Evolutionary conservation across 352 stramenopile genomes (phyloP).

Genomic region (Pythium monospermum): DNA sequence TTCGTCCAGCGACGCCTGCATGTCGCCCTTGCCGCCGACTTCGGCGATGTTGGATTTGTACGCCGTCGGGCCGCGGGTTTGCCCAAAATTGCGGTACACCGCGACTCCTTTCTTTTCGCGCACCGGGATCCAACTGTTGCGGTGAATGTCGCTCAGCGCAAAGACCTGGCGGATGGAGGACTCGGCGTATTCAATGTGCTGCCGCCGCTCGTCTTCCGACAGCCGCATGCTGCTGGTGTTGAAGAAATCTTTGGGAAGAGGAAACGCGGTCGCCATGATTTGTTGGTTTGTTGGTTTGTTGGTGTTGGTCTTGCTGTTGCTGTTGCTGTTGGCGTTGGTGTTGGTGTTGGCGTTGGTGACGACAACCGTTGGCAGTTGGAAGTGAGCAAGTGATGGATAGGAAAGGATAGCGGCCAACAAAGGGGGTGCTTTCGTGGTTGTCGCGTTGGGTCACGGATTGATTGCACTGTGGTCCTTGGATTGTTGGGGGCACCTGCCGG

Average conservation of each 20-base stretch:
- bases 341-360: neutral
- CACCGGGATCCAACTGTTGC: constrained; percentile 83
- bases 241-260: constrained; percentile 74
- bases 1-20: constrained; percentile 69
- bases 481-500: no score
- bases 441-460: neutral
- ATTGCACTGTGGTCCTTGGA: neutral
- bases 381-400: neutral
- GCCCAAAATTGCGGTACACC: constrained; percentile 75
- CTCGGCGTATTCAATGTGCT: constrained; percentile 80
- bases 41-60: constrained; percentile 80
- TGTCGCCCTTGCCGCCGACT: constrained; percentile 61
- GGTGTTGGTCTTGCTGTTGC: neutral
- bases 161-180: constrained; percentile 81
- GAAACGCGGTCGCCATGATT: constrained; percentile 52
- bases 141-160: constrained; percentile 70
- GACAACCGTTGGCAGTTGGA: no score
- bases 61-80: constrained; percentile 42
- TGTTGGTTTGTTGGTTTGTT: neutral
- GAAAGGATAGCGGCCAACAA: no score
- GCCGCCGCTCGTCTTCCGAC: constrained; percentile 61
- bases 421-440: neutral
- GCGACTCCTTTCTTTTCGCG: constrained; percentile 79
- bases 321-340: neutral
- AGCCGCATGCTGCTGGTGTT: constrained; percentile 49